Base-by-base conservation (phyloP, 2,329 filamentous ascomycete species). In the Calonectria pseudoturangicola region DNA sequence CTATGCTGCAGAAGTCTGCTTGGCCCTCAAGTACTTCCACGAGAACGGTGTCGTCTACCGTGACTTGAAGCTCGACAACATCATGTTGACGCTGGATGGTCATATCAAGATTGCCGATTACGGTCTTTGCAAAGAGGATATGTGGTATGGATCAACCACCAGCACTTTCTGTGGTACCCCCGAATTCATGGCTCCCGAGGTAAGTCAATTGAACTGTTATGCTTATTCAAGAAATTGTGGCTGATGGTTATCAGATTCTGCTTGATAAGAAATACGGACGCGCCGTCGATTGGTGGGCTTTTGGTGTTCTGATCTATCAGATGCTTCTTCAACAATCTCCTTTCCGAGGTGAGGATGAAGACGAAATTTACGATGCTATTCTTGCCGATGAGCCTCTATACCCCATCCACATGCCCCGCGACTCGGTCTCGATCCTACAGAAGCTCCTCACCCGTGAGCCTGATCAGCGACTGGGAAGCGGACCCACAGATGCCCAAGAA, bases 101-200 rank as follows among this genome's bases (percentile, higher is more conserved):
- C 97, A 99, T 84, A 98, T 99, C 88, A 98, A 98, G 89, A 95
- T 99, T 88, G 97, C 91, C 66, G 97, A 99, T 89, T 99, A 98
- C 83, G 97, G 97, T 91, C 91, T 99, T 62, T 99, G 97, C 88
- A 99, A 99, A 86, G 97, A 99, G 83, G 96, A 99, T 80, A 99
- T 99, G 97, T 99, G 96, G 96, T 99, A 97, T 82, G 95, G 95
- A 51, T 96, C 94, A 69, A 98, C 94, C 2, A 99, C 97, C 0
- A 96, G 96, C 86, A 99, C 97, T 9, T 99, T 99, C 88, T 99
- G 97, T 83, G 97, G 97, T 84, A 99, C 97, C n/a, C 97, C 97
- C 18, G 97, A 99, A 83, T 99, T 99, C 78, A 99, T 99, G 97
- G 97, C 97, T 10, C 97, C 97, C 10, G 97, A 99, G 89, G 95